Percentiles rank a stretch among this genome's conserved stretches.
These are phyloP conservation scores for Phytophthora tubulina DNA, from an alignment of 352 stramenopile species.

Conservation along the genomic window DNA sequence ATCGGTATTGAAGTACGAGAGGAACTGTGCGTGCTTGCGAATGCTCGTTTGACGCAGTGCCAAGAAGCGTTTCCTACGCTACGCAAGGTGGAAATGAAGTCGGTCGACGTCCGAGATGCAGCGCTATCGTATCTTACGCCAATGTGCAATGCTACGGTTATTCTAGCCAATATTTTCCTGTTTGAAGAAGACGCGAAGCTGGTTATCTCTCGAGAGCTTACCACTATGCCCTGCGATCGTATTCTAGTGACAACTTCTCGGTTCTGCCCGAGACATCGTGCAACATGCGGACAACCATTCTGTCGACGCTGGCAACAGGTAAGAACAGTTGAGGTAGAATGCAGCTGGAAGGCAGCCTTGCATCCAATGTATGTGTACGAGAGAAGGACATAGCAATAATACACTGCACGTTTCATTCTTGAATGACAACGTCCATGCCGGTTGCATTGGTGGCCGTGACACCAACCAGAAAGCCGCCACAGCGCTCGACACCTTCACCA, in stretches of 20 bases:
- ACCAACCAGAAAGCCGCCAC: no score
- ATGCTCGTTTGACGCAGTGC: not conserved
- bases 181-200: conserved; percentile 1
- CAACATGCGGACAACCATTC: not conserved
- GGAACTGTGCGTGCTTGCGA: not conserved
- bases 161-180: not conserved
- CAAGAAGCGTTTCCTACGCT: not conserved
- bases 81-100: not conserved
- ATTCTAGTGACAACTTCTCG: not conserved
- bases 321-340: not conserved
- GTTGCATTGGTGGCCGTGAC: no score
- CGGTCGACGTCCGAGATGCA: not conserved
- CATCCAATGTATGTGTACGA: not conserved
- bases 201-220: not conserved
- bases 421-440: not conserved
- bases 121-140: not conserved
- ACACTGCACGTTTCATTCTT: not conserved
- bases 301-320: not conserved
- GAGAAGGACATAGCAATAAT: not conserved
- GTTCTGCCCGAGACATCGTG: not conserved
- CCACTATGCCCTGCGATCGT: not conserved
- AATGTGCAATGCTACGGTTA: not conserved
- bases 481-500: no score
- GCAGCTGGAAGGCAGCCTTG: not conserved
- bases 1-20: not conserved